Evolutionary conservation across 2,329 filamentous ascomycete species (phyloP).

Genomic region (Sarocladiaceae sp.): DNA sequence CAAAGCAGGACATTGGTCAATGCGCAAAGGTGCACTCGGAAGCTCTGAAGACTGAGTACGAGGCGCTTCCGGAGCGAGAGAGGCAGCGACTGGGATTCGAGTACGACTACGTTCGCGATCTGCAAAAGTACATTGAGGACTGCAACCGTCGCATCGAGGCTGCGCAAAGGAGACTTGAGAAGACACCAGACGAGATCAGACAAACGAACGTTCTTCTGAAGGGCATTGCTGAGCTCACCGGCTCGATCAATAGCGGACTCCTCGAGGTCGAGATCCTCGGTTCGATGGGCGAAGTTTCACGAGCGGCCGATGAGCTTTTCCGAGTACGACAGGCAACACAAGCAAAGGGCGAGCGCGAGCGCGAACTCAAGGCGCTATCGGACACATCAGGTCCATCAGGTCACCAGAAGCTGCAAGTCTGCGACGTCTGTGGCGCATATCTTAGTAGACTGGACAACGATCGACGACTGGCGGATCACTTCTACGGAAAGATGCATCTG

Average conservation of each 20-base stretch:
- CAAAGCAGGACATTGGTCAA: slow-evolving; percentile 89
- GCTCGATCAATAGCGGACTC: slow-evolving; percentile 76
- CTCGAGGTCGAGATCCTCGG: slow-evolving; percentile 83
- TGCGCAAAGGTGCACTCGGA: slow-evolving; percentile 89
- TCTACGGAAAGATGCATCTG: slow-evolving; percentile 99
- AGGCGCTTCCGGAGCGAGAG: slow-evolving; percentile 65
- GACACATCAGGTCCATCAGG: slow-evolving; percentile 91
- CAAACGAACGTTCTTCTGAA: slow-evolving; percentile 91
- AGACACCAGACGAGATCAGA: slow-evolving; percentile 94
- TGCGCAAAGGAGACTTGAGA: slow-evolving; percentile 86
- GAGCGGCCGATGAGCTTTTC: slow-evolving; percentile 84
- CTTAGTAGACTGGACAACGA: slow-evolving; percentile 91
- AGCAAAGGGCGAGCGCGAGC: slow-evolving; percentile 77
- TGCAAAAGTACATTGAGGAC: slow-evolving; percentile 94
- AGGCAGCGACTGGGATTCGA: slow-evolving; percentile 84
- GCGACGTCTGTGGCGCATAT: slow-evolving; percentile 96
- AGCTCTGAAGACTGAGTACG: slow-evolving; percentile 83
- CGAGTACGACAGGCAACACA: slow-evolving; percentile 76
- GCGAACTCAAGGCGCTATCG: slow-evolving; percentile 82
- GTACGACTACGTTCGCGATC: slow-evolving; percentile 93
- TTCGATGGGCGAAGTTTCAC: slow-evolving; percentile 73
- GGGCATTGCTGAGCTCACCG: slow-evolving; percentile 74
- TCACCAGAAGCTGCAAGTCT: slow-evolving; percentile 97
- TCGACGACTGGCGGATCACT: slow-evolving; percentile 88
- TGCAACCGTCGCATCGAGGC: slow-evolving; percentile 92